Conservation (phyloP, 306 rosid species). For the Datisca glomerata region DNA sequence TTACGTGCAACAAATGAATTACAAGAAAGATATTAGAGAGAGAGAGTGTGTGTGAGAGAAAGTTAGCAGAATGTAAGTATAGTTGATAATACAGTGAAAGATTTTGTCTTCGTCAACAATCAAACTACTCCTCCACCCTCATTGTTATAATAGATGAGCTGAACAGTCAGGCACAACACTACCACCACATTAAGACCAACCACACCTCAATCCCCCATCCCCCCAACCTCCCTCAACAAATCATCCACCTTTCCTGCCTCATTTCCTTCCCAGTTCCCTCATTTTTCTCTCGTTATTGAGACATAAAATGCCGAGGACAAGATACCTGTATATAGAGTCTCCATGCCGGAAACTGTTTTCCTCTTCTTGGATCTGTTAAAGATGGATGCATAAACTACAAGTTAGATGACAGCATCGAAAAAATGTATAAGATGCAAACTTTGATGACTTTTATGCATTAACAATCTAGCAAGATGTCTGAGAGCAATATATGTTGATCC, state of each 20-base stretch:
- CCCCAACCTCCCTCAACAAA: background rate
- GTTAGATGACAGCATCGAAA: constrained; percentile 7
- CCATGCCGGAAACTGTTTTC: constrained; percentile 30
- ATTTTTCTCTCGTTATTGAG: background rate
- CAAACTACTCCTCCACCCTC: too few relatives aligned
- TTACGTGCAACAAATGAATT: background rate
- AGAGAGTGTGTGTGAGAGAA: too few relatives aligned
- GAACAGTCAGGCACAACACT: background rate
- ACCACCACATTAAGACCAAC: background rate
- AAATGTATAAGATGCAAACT: background rate
- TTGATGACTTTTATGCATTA: too few relatives aligned
- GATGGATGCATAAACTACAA: background rate
- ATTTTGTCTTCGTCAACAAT: too few relatives aligned
- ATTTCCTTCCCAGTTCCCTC: background rate
- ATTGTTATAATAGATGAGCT: background rate
- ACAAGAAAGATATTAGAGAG: background rate
- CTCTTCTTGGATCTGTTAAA: constrained; percentile 51
- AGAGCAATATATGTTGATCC: too few relatives aligned
- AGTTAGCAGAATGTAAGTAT: background rate
- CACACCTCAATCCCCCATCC: background rate
- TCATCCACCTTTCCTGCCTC: background rate
- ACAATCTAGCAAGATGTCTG: too few relatives aligned
- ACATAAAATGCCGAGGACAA: background rate
- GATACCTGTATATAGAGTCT: constrained; percentile 26
- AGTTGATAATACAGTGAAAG: background rate